These are phyloP conservation scores for Asterochloris erici DNA, from an alignment of 139 green algal species.

Conservation along the genomic window DNA sequence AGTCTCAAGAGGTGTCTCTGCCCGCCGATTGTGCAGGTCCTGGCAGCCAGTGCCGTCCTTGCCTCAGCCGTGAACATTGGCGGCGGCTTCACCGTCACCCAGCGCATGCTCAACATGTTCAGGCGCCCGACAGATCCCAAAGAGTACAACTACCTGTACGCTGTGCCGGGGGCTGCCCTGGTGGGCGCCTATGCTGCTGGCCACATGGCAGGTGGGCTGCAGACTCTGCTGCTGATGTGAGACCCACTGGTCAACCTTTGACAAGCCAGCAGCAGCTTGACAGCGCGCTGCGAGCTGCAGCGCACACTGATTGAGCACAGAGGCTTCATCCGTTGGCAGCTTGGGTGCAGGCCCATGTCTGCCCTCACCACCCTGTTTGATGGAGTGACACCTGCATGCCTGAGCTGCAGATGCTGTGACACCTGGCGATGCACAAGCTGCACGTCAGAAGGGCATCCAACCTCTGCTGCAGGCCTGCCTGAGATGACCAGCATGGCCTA, in stretches of 20 bases:
- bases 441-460: too few species aligned
- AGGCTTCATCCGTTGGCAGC: too few species aligned
- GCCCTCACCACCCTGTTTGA: too few species aligned
- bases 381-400: too few species aligned
- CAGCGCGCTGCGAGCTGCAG: too few species aligned
- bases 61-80: slow-evolving; percentile 83
- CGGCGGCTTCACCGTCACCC: slow-evolving; percentile 86
- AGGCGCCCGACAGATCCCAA: slow-evolving; percentile 73
- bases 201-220: slow-evolving; percentile 24
- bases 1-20: neutral
- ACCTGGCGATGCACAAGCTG: too few species aligned
- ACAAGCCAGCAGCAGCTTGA: too few species aligned
- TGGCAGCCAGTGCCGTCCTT: slow-evolving; percentile 67
- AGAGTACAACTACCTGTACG: slow-evolving; percentile 79
- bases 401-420: too few species aligned
- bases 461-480: slow-evolving; percentile 37
- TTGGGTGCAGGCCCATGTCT: too few species aligned
- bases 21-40: slow-evolving; percentile 24
- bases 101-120: slow-evolving; percentile 95
- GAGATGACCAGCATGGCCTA: slow-evolving; percentile 72
- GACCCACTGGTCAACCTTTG: too few species aligned
- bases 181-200: slow-evolving; percentile 48
- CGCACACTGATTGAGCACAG: too few species aligned
- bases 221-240: too few species aligned
- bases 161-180: slow-evolving; percentile 51